A percentile compares a stretch with the other conserved stretches of the same genome.
Evolutionary conservation across 106 monocot species (phyloP).

Genomic region (Narthecium ossifragum): DNA sequence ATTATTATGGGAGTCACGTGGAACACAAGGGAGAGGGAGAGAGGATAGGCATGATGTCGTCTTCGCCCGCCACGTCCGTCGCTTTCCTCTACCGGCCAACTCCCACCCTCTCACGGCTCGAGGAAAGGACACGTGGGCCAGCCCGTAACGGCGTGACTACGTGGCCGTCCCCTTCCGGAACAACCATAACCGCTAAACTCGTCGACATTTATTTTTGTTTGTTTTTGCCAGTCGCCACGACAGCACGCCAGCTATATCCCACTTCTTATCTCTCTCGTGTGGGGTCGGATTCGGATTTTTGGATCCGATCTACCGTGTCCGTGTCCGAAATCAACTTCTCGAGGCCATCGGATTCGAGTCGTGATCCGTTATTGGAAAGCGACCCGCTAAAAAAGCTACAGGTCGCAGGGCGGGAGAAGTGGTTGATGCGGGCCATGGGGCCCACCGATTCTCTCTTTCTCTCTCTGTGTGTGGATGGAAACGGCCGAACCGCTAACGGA

Average conservation of each 20-base stretch:
- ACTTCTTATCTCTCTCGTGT: background rate
- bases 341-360: background rate
- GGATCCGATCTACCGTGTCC: background rate
- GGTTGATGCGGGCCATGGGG: background rate
- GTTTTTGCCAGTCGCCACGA: background rate
- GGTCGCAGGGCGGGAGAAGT: background rate
- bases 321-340: background rate
- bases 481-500: background rate
- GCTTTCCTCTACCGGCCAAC: background rate
- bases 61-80: background rate
- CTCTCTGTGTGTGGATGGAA: background rate
- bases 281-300: background rate
- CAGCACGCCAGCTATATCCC: background rate
- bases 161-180: background rate
- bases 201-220: background rate
- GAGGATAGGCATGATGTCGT: background rate
- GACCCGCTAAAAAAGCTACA: background rate
- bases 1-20: slow-evolving; percentile 4
- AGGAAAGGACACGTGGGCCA: background rate
- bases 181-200: background rate
- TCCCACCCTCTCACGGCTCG: background rate
- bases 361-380: background rate
- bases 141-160: background rate
- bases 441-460: background rate
- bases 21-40: background rate